Conservation (phyloP, 1,284 basidiomycete species). For the Mycosarcoma mackinlayi region DNA sequence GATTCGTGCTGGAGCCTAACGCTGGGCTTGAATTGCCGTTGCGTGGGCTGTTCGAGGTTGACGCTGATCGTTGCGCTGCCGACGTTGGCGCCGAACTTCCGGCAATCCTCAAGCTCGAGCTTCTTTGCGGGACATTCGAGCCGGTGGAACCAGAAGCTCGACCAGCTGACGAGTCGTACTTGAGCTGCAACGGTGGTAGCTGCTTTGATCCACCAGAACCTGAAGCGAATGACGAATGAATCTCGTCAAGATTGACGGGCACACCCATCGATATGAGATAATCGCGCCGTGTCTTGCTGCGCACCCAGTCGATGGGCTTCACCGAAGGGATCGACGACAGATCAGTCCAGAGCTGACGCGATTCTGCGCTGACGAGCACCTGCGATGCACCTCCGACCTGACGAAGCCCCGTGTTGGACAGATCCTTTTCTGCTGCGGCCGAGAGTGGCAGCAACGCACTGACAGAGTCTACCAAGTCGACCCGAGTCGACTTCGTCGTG, state of each 20-base stretch:
- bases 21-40: slow-evolving; percentile 40
- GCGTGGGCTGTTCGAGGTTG: slow-evolving; percentile 42
- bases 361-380: slow-evolving; percentile 44
- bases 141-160: slow-evolving; percentile 5
- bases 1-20: slow-evolving; percentile 30
- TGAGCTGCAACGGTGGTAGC: slow-evolving; percentile 59
- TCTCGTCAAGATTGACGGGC: slow-evolving; percentile 65
- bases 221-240: slow-evolving; percentile 44
- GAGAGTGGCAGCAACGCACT: slow-evolving; percentile 30
- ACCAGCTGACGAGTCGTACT: slow-evolving; percentile 34
- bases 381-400: slow-evolving; percentile 57
- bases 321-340: slow-evolving; percentile 38
- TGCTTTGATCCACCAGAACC: slow-evolving; percentile 15
- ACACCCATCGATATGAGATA: slow-evolving; percentile 65
- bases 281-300: slow-evolving; percentile 59
- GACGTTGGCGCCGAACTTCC: slow-evolving; percentile 7
- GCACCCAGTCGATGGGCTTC: slow-evolving; percentile 61
- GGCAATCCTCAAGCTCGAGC: slow-evolving; percentile 27
- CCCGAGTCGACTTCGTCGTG: slow-evolving; percentile 21
- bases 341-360: slow-evolving; percentile 41
- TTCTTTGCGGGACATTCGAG: slow-evolving; percentile 16
- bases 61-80: slow-evolving; percentile 30
- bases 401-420: slow-evolving; percentile 35
- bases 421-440: slow-evolving; percentile 25
- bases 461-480: slow-evolving; percentile 21